Evolutionary conservation across 139 green algal species (phyloP).

Genomic region (Asterochloris erici): DNA sequence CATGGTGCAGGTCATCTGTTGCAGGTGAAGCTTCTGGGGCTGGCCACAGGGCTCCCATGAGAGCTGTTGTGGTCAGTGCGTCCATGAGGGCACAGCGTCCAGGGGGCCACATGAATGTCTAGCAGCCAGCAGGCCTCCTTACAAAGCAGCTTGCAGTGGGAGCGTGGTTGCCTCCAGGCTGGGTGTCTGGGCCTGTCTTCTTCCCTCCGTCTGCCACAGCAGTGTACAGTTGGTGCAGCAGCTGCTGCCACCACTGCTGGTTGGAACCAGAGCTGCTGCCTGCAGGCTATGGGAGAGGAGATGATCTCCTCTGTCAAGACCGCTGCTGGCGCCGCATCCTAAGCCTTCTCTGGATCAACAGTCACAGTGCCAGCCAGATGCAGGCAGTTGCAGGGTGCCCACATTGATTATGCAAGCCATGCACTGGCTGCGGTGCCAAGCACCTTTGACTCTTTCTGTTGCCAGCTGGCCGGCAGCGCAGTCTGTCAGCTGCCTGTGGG

Average conservation of each 20-base stretch:
- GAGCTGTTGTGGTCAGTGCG: neutral
- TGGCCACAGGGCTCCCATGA: neutral
- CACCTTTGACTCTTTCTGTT: neutral
- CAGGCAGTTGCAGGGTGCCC: neutral
- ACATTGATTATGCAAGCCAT: neutral
- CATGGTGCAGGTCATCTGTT: neutral
- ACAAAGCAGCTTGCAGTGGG: neutral
- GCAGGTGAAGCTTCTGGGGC: no score
- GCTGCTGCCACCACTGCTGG: neutral
- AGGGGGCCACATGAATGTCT: neutral
- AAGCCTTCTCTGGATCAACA: no score
- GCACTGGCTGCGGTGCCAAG: neutral
- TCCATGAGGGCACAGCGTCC: neutral
- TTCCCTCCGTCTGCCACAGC: neutral
- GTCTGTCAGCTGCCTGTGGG: neutral
- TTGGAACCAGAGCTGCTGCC: neutral
- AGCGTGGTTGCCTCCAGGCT: neutral
- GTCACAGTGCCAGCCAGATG: no score
- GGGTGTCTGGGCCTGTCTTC: neutral
- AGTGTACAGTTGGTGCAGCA: neutral
- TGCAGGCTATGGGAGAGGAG: conserved; percentile 85
- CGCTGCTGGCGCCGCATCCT: conserved; percentile 11
- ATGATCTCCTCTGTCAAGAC: conserved; percentile 87
- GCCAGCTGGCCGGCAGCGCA: neutral
- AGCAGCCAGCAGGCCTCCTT: no score